A percentile compares a stretch with the other conserved stretches of the same genome.
These are phyloP conservation scores for Ophiocordyceps camponoti-saundersi DNA, from an alignment of 2,329 filamentous ascomycete genomes.

Conservation along the genomic window DNA sequence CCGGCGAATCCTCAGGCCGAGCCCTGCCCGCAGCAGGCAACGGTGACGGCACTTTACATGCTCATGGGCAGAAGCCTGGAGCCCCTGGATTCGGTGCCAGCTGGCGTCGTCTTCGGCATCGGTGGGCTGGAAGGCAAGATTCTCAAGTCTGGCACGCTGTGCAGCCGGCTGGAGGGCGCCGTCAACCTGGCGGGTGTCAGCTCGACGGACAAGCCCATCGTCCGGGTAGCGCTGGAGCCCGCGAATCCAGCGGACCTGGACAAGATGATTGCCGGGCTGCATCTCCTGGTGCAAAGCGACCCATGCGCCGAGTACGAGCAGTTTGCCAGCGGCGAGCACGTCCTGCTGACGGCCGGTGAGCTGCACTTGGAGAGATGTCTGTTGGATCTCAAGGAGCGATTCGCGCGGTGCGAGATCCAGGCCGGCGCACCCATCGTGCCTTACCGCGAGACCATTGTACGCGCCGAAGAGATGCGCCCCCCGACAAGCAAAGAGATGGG, in stretches of 20 bases:
- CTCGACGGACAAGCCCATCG: slow-evolving; percentile 74
- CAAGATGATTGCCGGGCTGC: slow-evolving; percentile 84
- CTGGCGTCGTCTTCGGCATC: slow-evolving; percentile 90
- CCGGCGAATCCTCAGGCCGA: slow-evolving; percentile 56
- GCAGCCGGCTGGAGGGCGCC: slow-evolving; percentile 69
- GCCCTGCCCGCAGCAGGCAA: slow-evolving; percentile 66
- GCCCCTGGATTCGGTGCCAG: slow-evolving; percentile 66
- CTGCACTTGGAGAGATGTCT: slow-evolving; percentile 86
- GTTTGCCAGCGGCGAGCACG: slow-evolving; percentile 83
- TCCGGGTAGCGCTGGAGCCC: slow-evolving; percentile 89
- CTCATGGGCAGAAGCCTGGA: slow-evolving; percentile 90
- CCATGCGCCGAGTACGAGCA: slow-evolving; percentile 94
- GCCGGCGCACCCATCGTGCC: slow-evolving; percentile 89
- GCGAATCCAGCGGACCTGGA: slow-evolving; percentile 77
- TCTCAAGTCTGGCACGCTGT: slow-evolving; percentile 90
- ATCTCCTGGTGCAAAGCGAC: slow-evolving; percentile 81
- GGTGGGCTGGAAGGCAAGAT: slow-evolving; percentile 82
- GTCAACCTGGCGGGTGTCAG: slow-evolving; percentile 79
- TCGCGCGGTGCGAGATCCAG: slow-evolving; percentile 87
- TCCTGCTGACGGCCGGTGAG: slow-evolving; percentile 85
- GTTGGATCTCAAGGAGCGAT: slow-evolving; percentile 82
- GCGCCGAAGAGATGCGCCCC: slow-evolving; percentile 79
- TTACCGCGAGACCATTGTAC: slow-evolving; percentile 82
- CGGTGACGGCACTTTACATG: slow-evolving; percentile 76
- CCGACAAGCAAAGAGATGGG: slow-evolving; percentile 75